Evolutionary conservation across 768 basidiomycete genomes (phyloP).

Genomic region (Mycena albidolilacea): DNA sequence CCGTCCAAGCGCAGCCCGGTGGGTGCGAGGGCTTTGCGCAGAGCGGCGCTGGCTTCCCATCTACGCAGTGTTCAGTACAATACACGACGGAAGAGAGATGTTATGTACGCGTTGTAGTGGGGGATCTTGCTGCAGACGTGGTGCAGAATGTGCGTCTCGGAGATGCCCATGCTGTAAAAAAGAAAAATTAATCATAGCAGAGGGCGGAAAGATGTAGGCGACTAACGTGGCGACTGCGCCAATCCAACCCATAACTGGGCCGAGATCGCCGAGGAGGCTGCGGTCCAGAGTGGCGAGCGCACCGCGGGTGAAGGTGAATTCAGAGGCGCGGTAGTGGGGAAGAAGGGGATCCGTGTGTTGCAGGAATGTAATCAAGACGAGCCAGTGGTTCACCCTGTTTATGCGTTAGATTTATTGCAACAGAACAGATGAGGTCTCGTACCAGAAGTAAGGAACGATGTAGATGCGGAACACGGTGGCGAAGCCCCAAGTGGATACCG

Average conservation of each 20-base stretch:
- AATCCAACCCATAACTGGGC: constrained; percentile 86
- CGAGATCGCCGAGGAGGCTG: constrained; percentile 82
- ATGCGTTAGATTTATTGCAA: constrained; percentile 4
- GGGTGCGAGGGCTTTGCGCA: constrained; percentile 82
- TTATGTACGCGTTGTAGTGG: constrained; percentile 85
- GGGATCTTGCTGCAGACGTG: constrained; percentile 97
- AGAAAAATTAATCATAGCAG: neutral
- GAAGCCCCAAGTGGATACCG: constrained; percentile 76
- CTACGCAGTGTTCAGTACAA: constrained; percentile 49
- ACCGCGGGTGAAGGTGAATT: constrained; percentile 95
- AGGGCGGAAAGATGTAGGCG: neutral
- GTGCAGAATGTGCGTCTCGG: constrained; percentile 94
- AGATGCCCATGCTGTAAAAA: constrained; percentile 74
- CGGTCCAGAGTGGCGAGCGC: constrained; percentile 95
- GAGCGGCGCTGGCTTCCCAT: constrained; percentile 92
- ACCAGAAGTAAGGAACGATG: constrained; percentile 91
- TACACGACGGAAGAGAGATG: neutral
- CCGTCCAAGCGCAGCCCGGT: constrained; percentile 77
- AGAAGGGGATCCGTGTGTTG: constrained; percentile 98
- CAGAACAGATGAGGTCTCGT: constrained; percentile 21
- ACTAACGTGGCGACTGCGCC: constrained; percentile 85
- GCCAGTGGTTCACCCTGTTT: constrained; percentile 90
- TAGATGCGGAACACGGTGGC: constrained; percentile 84
- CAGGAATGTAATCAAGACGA: constrained; percentile 96
- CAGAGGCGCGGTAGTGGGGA: constrained; percentile 91